phyloP scores from a whole-genome alignment of 2,329 filamentous ascomycete species.

The Aspergillus sp. region DNA sequence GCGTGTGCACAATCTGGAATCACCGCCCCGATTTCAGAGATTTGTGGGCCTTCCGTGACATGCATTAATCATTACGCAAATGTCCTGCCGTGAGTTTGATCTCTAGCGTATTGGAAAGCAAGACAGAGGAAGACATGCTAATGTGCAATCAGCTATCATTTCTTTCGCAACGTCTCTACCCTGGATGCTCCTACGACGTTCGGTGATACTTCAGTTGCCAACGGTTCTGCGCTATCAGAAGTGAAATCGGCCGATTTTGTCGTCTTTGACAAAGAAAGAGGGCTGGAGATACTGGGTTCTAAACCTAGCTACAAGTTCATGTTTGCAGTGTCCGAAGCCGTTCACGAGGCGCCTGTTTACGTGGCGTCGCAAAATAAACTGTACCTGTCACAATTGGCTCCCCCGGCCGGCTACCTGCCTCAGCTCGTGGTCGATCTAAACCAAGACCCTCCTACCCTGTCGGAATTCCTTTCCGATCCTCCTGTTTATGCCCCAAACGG shows the following conservation, averaged over 20 bases:
- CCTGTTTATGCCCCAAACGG: conserved; percentile 48
- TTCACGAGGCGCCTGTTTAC: conserved; percentile 47
- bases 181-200: conserved; percentile 25
- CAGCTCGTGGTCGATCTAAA: conserved; percentile 46
- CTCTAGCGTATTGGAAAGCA: background rate
- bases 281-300: conserved; percentile 36
- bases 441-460: conserved; percentile 40
- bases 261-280: conserved; percentile 39
- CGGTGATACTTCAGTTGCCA: conserved; percentile 32
- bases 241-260: conserved; percentile 38
- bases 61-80: conserved; percentile 41
- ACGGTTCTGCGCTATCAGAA: conserved; percentile 31
- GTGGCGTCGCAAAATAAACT: conserved; percentile 42
- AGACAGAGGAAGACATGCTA: conserved; percentile 4
- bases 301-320: conserved; percentile 39
- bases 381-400: conserved; percentile 39
- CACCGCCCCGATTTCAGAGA: conserved; percentile 28
- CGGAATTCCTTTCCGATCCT: conserved; percentile 41
- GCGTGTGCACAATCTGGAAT: conserved; percentile 26
- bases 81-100: conserved; percentile 20
- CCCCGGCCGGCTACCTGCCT: conserved; percentile 37
- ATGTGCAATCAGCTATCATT: conserved; percentile 36
- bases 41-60: conserved; percentile 32
- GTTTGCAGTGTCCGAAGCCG: conserved; percentile 37
- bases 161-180: conserved; percentile 34